Evolutionary conservation across 2,329 filamentous ascomycete genomes (phyloP).

Genomic region (Aspergillus nomiae): DNA sequence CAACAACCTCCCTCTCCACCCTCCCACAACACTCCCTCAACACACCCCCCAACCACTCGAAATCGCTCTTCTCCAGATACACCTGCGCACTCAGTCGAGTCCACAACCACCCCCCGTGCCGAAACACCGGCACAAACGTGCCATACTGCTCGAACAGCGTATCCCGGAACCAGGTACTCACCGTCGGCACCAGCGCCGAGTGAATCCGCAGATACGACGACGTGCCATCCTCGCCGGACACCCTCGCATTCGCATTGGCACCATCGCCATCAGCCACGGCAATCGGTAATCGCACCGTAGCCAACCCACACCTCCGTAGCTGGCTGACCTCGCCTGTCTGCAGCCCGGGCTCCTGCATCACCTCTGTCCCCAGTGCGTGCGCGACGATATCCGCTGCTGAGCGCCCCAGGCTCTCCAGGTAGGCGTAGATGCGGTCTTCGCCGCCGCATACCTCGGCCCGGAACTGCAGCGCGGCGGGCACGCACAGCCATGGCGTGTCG

Average conservation of each 20-base stretch:
- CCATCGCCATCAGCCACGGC: slow-evolving; percentile 25
- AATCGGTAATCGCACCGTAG: slow-evolving; percentile 74
- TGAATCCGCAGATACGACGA: neutral
- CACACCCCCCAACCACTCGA: slow-evolving; percentile 66
- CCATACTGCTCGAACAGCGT: slow-evolving; percentile 61
- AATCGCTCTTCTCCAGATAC: slow-evolving; percentile 79
- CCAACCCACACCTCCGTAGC: slow-evolving; percentile 68
- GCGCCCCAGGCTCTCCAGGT: slow-evolving; percentile 64
- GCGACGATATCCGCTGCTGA: slow-evolving; percentile 65
- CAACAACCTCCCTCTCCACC: slow-evolving; percentile 46
- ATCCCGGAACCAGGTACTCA: slow-evolving; percentile 59
- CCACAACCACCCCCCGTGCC: slow-evolving; percentile 67
- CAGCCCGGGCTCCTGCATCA: slow-evolving; percentile 60
- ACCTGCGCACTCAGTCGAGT: slow-evolving; percentile 76
- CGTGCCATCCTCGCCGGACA: neutral
- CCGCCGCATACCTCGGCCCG: slow-evolving; percentile 70
- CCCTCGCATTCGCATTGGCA: neutral
- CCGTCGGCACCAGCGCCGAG: slow-evolving; percentile 33
- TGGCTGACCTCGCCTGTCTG: slow-evolving; percentile 28
- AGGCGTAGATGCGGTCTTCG: slow-evolving; percentile 68
- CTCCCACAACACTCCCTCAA: slow-evolving; percentile 61
- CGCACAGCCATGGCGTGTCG: slow-evolving; percentile 69
- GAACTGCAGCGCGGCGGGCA: slow-evolving; percentile 72
- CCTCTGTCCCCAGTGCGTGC: slow-evolving; percentile 65
- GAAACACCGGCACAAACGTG: slow-evolving; percentile 70